Percentiles rank a stretch among this genome's conserved stretches.
Evolutionary conservation across 352 stramenopile genomes (phyloP).

Genomic region (Pythium angustatum): DNA sequence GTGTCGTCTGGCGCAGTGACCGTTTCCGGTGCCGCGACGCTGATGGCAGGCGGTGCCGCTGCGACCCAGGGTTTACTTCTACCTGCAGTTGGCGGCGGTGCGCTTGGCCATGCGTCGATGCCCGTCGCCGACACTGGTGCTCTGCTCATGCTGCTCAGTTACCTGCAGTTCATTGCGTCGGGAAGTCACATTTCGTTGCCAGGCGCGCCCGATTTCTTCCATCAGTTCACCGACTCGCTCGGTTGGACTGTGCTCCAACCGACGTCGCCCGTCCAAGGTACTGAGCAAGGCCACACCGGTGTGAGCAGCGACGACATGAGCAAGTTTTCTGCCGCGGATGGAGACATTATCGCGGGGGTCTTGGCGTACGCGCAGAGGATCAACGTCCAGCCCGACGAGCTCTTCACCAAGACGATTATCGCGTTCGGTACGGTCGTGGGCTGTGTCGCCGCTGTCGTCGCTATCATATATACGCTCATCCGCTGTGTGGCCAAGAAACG

Average conservation of each 20-base stretch:
- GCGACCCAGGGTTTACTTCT: conserved; percentile 18
- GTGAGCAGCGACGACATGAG: conserved; percentile 35
- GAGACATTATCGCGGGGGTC: conserved; percentile 75
- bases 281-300: conserved; percentile 14
- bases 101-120: conserved; percentile 9
- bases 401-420: conserved; percentile 75
- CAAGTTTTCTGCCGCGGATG: conserved; percentile 58
- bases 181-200: conserved; percentile 65
- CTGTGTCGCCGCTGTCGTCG: conserved; percentile 54
- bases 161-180: conserved; percentile 72
- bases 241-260: conserved; percentile 62
- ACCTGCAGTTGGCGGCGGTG: conserved; percentile 16
- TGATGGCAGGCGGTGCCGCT: conserved; percentile 4
- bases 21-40: conserved; percentile 29
- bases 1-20: conserved; percentile 37
- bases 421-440: conserved; percentile 63
- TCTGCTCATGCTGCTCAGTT: conserved; percentile 67
- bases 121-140: conserved; percentile 52
- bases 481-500: conserved; percentile 43
- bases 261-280: conserved; percentile 4
- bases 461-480: conserved; percentile 56
- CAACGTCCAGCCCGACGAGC: conserved; percentile 61
- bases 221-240: conserved; percentile 70
- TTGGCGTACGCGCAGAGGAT: conserved; percentile 66
- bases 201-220: conserved; percentile 57